Evolutionary conservation across 306 rosid genomes (phyloP), one percentile per base, ranked within the genome.

Genomic region (Sophora flavescens): DNA sequence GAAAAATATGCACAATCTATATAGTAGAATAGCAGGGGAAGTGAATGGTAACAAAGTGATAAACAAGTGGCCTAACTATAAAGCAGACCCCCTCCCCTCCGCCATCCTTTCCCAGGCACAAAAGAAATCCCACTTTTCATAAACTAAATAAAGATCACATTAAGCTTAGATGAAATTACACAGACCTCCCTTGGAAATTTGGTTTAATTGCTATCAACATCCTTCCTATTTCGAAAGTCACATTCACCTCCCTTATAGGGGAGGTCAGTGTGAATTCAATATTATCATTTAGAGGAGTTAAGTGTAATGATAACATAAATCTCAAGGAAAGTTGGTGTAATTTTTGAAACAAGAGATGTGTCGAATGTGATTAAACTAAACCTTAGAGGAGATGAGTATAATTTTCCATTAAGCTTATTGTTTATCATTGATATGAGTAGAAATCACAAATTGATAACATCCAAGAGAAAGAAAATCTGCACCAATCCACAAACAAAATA

Each of bases 391-490:
- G 22, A 22, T 22, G 22, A 22, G 22, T 22, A 22, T 22, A 22
- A 22, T 22, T 22, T 22, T 22, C 22, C 22, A 22, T 22, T 22
- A 22, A 22, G 22, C 35, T 42, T 50, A 56, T 41, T 15, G 16
- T 66, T 1, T 58, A 33, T 18, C 62, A 58, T 35, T 12, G 42
- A 32, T 45, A 59, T 47, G 60, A 47, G 63, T 30, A 75, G 4
- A 35, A 42, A 52, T 62, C 56, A 35, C 54, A 53, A 71, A 63
- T 12, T 12, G 39, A 64, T 6, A 47, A 28, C 35, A 72, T 15
- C 63, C 16, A 47, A 32, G 3, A 10, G 30, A 30, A 44, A 64
- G 35, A 33, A 72, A 17, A 80, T 64, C 57, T 62, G 35, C 62
- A 13, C 60, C 7, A 52, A 50, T 32, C 47, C 58, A 28, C 65